A percentile compares a stretch with the other conserved stretches of the same genome.
phyloP scores from a whole-genome alignment of 2,329 filamentous ascomycete species.

The Trichoderma afroharzianum region DNA sequence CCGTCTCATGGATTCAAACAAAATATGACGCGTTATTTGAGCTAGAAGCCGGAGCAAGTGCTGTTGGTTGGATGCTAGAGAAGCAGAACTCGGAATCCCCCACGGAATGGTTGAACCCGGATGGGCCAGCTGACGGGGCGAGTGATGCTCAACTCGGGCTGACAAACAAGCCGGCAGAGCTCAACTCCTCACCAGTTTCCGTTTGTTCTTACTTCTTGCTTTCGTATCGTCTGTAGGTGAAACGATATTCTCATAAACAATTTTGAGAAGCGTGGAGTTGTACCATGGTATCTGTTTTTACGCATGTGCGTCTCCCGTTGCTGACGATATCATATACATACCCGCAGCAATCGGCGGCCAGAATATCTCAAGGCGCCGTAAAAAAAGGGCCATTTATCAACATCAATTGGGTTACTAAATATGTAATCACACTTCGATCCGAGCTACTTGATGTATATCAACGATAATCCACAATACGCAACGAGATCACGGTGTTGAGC shows the following conservation, averaged over 20 bases:
- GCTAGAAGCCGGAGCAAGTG: background rate
- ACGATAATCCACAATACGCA: background rate
- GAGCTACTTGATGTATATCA: background rate
- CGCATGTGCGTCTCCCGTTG: background rate
- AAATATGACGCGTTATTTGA: background rate
- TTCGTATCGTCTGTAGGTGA: background rate
- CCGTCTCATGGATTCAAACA: background rate
- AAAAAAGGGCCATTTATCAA: background rate
- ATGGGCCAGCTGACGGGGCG: background rate
- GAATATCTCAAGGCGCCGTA: background rate
- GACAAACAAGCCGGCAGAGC: background rate
- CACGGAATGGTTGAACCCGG: background rate
- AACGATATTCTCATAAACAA: background rate
- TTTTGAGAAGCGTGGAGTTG: background rate
- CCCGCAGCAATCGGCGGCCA: background rate
- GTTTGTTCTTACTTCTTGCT: background rate
- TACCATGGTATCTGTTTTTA: background rate
- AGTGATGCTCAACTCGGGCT: background rate
- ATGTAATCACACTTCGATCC: background rate
- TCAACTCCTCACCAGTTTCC: background rate
- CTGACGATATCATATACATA: background rate
- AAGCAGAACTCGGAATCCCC: background rate
- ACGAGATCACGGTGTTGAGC: background rate
- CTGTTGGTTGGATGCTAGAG: background rate
- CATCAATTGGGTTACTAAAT: background rate